These are phyloP conservation scores for Penicillium egyptiacum DNA, from an alignment of 495 filamentous ascomycete genomes.

Conservation along the genomic window DNA sequence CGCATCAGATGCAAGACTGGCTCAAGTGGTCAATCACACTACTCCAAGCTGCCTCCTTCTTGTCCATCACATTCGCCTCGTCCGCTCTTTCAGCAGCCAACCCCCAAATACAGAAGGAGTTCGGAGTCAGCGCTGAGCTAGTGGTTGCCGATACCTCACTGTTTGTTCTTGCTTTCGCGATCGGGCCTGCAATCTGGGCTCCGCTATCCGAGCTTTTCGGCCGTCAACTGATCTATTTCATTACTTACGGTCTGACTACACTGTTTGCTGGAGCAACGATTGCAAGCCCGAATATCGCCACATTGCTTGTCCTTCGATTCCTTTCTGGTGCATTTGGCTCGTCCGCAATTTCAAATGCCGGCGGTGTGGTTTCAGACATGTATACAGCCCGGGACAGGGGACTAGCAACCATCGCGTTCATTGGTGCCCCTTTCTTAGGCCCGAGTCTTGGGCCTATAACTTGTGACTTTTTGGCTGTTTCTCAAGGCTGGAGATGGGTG, in stretches of 20 bases:
- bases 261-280: conserved; percentile 49
- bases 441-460: conserved; percentile 52
- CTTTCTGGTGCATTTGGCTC: conserved; percentile 63
- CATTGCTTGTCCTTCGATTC: conserved; percentile 38
- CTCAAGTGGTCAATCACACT: conserved; percentile 63
- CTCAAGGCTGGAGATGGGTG: conserved; percentile 57
- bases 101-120: conserved; percentile 50
- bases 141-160: conserved; percentile 42
- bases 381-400: conserved; percentile 56
- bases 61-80: conserved; percentile 64
- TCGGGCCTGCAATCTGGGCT: conserved; percentile 52
- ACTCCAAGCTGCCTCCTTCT: conserved; percentile 56
- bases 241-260: conserved; percentile 30
- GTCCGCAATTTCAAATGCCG: conserved; percentile 58
- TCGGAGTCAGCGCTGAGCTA: conserved; percentile 41
- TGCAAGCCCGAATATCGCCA: conserved; percentile 10
- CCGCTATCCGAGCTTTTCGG: conserved; percentile 75
- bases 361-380: conserved; percentile 62
- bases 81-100: conserved; percentile 64
- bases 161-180: conserved; percentile 46
- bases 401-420: conserved; percentile 55
- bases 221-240: conserved; percentile 43
- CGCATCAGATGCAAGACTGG: conserved; percentile 50
- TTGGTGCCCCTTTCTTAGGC: conserved; percentile 58
- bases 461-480: conserved; percentile 51